Base-by-base conservation (phyloP, 257 asterid species). In the Anisodus tanguticus region DNA sequence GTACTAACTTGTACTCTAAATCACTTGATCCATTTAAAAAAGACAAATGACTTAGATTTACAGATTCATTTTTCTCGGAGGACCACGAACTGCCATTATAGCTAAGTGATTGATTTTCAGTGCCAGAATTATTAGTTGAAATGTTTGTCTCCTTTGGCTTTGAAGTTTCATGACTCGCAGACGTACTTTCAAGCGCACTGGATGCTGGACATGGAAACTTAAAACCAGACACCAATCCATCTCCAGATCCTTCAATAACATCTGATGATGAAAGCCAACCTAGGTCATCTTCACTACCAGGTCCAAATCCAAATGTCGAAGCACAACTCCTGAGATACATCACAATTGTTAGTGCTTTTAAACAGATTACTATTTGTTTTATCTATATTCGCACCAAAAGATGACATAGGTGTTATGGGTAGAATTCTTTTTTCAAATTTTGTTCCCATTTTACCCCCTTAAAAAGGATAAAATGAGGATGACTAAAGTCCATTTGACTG, bases 291-390 rank as follows among this genome's bases (percentile, higher is more conserved):
- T 92, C 95, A 80, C 85, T 87, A 80, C 92, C 84, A 69, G 88
- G 85, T 47, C 91, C 95, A 87, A 92, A 90, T 74, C 97, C 98
- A 90, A 94, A 96, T 64, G 95, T 88, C 6, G 98, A 91, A 86
- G 93, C 98, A 79, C 95, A 91, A 88, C 89, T 91, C 87, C 98
- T 94, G 97, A 51, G 90, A 84, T 35, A 81, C 58, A 79, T 81
- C 66, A 47, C 39, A 83, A 49, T 5, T 26, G 10, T 45, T 74
- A 83, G 83, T 37, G 78, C 45, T 41, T 59, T 57, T 54, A 17
- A 77, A 16, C 9, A 80, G 35, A 31, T 1, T 16, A 55, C 22
- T 76, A 49, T 76, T 22, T 19, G 2, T 9, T 76, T 49, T 22
- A 31, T 67, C 17, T 9, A 83, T 22, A 74, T 49, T 74, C 81